Conservation (phyloP, 441 rosid genomes). For the Adansonia madagascariensis region DNA sequence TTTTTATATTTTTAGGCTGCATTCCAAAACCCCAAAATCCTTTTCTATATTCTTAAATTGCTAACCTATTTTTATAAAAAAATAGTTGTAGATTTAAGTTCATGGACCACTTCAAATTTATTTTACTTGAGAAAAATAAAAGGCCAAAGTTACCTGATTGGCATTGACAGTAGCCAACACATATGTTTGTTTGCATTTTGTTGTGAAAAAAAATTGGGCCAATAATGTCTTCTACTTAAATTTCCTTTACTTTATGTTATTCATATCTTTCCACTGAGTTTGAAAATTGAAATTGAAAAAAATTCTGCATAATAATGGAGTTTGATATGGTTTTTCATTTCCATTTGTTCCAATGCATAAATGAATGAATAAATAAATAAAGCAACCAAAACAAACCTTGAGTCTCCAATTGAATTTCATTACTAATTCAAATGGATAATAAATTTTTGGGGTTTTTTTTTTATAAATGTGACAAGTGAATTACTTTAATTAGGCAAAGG, state of each 20-base stretch:
- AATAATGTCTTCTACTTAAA: neutral
- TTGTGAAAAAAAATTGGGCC: neutral
- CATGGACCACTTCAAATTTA: conserved; percentile 10
- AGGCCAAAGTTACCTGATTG: neutral
- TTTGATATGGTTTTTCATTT: neutral
- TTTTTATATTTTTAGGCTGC: too few relatives aligned
- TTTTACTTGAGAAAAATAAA: neutral
- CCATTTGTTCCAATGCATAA: neutral
- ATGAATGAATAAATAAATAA: neutral
- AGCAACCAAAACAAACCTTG: too few relatives aligned
- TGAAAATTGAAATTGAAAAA: neutral
- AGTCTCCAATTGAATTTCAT: too few relatives aligned
- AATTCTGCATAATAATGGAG: neutral
- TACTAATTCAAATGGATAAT: too few relatives aligned
- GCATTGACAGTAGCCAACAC: neutral
- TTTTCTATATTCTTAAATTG: too few relatives aligned
- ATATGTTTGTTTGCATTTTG: neutral
- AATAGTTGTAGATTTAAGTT: neutral
- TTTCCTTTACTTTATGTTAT: neutral
- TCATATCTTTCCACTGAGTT: neutral
- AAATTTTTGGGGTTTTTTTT: too few relatives aligned
- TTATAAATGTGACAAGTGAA: too few relatives aligned
- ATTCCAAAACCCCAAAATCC: too few relatives aligned
- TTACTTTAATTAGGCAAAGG: too few relatives aligned
- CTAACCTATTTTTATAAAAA: neutral